Evolutionary conservation across 257 asterid genomes (phyloP), one percentile per base, ranked within the genome.

Genomic region (Plantago elongata): DNA sequence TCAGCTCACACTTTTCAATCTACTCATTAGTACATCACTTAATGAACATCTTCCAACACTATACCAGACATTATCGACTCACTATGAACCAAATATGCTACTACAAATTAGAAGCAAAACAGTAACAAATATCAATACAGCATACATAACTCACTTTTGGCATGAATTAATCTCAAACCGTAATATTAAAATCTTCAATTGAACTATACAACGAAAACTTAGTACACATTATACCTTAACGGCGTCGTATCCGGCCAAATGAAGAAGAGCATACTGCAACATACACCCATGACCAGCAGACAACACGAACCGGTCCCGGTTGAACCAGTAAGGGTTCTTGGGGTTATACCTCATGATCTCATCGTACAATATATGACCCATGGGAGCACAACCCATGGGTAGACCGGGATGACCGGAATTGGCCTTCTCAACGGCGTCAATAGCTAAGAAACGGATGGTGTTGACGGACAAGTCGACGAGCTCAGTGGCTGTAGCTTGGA

Each of bases 251-350:
- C 95, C 95, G 29, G 90, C 88, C 5, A 87, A 74, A 52, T 87
- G 90, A 60, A 87, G 88, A 51, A 84, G 75, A 9, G 93, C 95
- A 61, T 87, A 84, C 70, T 84, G 95, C 0, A 87, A 83, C 93
- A 87, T 87, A 81, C 88, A 84, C 1, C 97, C 99, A 61, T 92
- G 99, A 3, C 99, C 99, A 57, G 99, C 99, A 30, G 99, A 92
- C 50, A 92, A 87, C 57, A 92, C 95, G 45, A 92, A 92, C 54
- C 99, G 83, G 62, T 92, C 99, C 11, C 99, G 84, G 62, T 89
- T 89, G 55, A 92, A 89, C 99, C 99, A 92, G 47, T 84, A 86
- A 13, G 99, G 96, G 38, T 92, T 89, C 82, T 84, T 92, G n/a
- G 99, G 99, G 64, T 89, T 89, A 69, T 86, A 89, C 83, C 74